phyloP scores from a whole-genome alignment of 176 grass and related monocot genomes.

The Aegilops bicornis region DNA sequence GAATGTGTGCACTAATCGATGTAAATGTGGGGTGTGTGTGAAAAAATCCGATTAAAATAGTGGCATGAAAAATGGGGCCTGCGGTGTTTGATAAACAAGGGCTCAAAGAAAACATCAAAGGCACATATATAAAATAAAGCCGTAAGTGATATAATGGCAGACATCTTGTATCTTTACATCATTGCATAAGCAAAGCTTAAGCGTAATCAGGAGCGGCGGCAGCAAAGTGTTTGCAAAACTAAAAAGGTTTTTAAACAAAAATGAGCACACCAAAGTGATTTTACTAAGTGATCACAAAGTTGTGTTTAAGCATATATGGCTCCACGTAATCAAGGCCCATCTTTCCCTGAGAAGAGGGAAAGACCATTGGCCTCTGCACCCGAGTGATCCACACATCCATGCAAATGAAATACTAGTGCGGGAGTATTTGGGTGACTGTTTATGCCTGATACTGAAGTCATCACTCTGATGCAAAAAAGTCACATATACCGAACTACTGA shows the following conservation, averaged over 20 bases:
- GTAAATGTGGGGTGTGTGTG: too few species aligned
- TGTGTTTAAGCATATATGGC: neutral
- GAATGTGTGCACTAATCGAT: too few species aligned
- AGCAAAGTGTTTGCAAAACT: neutral
- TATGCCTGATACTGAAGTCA: too few species aligned
- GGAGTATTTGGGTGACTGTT: too few species aligned
- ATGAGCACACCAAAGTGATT: neutral
- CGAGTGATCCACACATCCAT: too few species aligned
- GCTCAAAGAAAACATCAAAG: neutral
- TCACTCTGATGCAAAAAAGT: too few species aligned
- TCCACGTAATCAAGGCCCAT: neutral
- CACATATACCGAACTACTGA: too few species aligned
- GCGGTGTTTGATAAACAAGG: neutral
- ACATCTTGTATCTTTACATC: conserved; percentile 12
- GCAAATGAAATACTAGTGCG: too few species aligned
- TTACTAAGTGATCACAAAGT: neutral
- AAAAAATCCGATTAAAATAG: too few species aligned
- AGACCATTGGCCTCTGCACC: too few species aligned
- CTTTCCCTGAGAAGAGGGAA: too few species aligned
- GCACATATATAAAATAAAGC: neutral
- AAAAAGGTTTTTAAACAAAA: neutral
- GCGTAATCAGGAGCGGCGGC: neutral
- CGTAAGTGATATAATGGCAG: neutral
- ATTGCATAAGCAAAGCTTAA: neutral
- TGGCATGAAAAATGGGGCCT: too few species aligned